Base-by-base conservation (phyloP, 2,329 filamentous ascomycete genomes). In the Diplodia seriata region DNA sequence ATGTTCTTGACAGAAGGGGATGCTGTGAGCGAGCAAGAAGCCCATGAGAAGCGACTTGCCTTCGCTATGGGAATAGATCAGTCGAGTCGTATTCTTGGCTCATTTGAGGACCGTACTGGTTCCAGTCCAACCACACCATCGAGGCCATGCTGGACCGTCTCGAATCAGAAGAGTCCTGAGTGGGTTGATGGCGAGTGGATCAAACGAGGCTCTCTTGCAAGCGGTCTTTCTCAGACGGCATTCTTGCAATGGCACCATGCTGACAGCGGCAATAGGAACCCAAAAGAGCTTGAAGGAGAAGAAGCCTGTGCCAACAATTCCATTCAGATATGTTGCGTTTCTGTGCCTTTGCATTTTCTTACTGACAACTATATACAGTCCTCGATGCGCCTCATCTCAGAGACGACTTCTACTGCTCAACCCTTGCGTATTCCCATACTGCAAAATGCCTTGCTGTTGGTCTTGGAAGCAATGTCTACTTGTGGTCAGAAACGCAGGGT, bases 361-460 rank as follows among this genome's bases (percentile, higher is more conserved):
- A 53, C 76, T 85, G 67, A 84, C 74, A 68, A 18, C 2, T 26
- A 29, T n/a, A 11, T 70, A 91, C 89, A 80, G 91, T 97, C 7
- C 85, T 99, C 5, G 93, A 97, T 80, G 94, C 94, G 9, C 93
- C 94, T 2, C 87, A 89, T 63, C 83, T 98, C n/a, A 89, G 93
- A 68, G 93, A 98, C 74, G 94, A 99, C 78, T 99, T 94, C 77
- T 99, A 99, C 77, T 97, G 93, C 80, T 95, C 94, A 0, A 85
- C 94, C 2, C 84, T 99, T 66, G 93, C 95, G 11, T 98, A 97
- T 77, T 97, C 91, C 0, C 79, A 85, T 50, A 91, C 87, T 8
- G 86, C 88, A 62, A 87, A 91, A 65, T 91, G 90, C 15, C 85
- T 99, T 18, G 94, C 93, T 20, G 92, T 98, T 20, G 94, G 92